Conservation (phyloP, 2,329 filamentous ascomycete genomes). For the Taxawa tesnikishii region DNA sequence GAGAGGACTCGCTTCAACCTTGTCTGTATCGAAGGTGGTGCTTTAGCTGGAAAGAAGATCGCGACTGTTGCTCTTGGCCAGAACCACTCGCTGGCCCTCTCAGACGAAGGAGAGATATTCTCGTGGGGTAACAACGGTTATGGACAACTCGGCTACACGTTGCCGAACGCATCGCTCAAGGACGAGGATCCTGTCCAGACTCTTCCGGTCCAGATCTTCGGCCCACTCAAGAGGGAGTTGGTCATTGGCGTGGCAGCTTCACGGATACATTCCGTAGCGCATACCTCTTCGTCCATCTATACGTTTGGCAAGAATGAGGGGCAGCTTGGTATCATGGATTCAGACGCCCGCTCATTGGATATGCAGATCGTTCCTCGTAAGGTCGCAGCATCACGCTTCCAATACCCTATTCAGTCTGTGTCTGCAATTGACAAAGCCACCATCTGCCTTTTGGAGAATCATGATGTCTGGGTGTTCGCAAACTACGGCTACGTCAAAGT, state of each 20-base stretch:
- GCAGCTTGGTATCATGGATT: slow-evolving; percentile 87
- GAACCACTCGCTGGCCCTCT: slow-evolving; percentile 79
- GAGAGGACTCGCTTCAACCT: slow-evolving; percentile 84
- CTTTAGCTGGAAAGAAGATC: slow-evolving; percentile 60
- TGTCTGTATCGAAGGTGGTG: slow-evolving; percentile 64
- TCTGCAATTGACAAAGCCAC: slow-evolving; percentile 87
- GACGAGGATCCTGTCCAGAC: slow-evolving; percentile 78
- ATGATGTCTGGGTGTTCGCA: slow-evolving; percentile 85
- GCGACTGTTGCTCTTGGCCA: slow-evolving; percentile 73
- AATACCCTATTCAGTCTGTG: slow-evolving; percentile 59
- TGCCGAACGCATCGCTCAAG: slow-evolving; percentile 53
- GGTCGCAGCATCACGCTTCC: slow-evolving; percentile 75
- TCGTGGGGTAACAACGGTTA: slow-evolving; percentile 86
- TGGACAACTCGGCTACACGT: slow-evolving; percentile 73
- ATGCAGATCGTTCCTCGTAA: slow-evolving; percentile 72
- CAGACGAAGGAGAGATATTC: slow-evolving; percentile 78
- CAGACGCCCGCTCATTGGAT: slow-evolving; percentile 82
- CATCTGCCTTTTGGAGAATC: slow-evolving; percentile 70
- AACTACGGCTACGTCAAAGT: slow-evolving; percentile 94
- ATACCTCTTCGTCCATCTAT: slow-evolving; percentile 69
- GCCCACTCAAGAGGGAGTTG: slow-evolving; percentile 73
- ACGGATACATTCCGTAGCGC: slow-evolving; percentile 78
- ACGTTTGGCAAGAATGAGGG: slow-evolving; percentile 94
- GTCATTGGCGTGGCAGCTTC: slow-evolving; percentile 80
- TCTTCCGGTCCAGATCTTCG: slow-evolving; percentile 79